These are phyloP conservation scores for Cyamopsis tetragonoloba DNA, from an alignment of 306 rosid species.

Conservation along the genomic window DNA sequence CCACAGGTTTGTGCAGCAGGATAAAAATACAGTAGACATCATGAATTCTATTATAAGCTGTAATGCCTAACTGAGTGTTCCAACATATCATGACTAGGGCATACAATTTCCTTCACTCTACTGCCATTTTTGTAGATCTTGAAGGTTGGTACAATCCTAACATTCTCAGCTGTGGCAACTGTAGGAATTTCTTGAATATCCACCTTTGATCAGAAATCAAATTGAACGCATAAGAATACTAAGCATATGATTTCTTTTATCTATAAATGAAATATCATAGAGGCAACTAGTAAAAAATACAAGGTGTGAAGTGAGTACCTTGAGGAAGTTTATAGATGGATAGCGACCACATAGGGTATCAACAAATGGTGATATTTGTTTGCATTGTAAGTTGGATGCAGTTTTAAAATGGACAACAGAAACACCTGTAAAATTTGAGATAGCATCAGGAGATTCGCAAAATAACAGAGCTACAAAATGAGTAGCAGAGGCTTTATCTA, in stretches of 20 bases:
- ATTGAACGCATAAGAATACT: conserved; percentile 8
- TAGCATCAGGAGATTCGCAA: neutral
- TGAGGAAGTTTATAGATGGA: conserved; percentile 73
- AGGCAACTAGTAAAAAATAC: neutral
- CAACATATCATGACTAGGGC: conserved; percentile 68
- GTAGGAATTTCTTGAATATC: conserved; percentile 52
- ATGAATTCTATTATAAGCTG: conserved; percentile 52
- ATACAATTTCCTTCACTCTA: conserved; percentile 71
- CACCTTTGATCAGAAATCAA: conserved; percentile 45
- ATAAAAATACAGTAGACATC: conserved; percentile 24
- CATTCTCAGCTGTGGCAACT: conserved; percentile 57
- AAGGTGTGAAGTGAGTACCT: conserved; percentile 34
- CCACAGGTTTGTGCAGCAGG: conserved; percentile 22
- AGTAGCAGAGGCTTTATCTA: neutral
- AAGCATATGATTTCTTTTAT: neutral
- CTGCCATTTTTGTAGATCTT: conserved; percentile 77
- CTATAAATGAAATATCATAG: neutral
- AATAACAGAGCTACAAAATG: neutral
- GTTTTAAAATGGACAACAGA: conserved; percentile 70
- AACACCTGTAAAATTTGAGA: conserved; percentile 44
- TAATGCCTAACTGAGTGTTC: conserved; percentile 75
- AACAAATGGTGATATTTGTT: conserved; percentile 62
- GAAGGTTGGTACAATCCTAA: conserved; percentile 76
- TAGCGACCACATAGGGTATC: conserved; percentile 57
- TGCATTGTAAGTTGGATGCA: conserved; percentile 55